phyloP scores from a whole-genome alignment of 2,329 filamentous ascomycete species.

The Cladophialophora bantiana region DNA sequence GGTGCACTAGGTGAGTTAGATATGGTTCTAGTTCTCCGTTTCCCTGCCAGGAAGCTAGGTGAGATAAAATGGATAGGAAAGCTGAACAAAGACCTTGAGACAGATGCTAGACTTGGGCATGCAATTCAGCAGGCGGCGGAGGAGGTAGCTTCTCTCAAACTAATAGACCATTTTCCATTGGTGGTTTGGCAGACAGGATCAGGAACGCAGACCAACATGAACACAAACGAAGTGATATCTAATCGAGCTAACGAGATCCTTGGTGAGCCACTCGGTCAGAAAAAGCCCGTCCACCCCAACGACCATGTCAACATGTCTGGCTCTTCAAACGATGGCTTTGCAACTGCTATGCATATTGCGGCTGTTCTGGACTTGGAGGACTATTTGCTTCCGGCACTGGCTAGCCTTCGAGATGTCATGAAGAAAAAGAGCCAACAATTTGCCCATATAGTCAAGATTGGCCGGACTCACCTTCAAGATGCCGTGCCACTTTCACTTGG shows the following conservation, averaged over 20 bases:
- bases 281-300: slow-evolving; percentile 99
- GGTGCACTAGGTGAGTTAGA: slow-evolving; percentile 19
- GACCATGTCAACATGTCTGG: slow-evolving; percentile 99
- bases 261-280: slow-evolving; percentile 89
- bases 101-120: slow-evolving; percentile 71
- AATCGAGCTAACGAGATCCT: slow-evolving; percentile 98
- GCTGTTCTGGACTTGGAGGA: slow-evolving; percentile 92
- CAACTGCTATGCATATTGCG: slow-evolving; percentile 99
- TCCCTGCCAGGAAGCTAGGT: background rate
- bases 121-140: slow-evolving; percentile 93
- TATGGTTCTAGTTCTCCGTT: background rate
- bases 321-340: slow-evolving; percentile 98
- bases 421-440: slow-evolving; percentile 89
- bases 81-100: background rate
- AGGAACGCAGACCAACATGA: slow-evolving; percentile 99
- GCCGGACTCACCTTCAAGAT: slow-evolving; percentile 95
- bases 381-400: slow-evolving; percentile 80
- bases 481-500: slow-evolving; percentile 93
- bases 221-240: slow-evolving; percentile 99
- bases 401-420: slow-evolving; percentile 80
- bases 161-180: slow-evolving; percentile 95
- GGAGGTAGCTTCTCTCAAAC: slow-evolving; percentile 91
- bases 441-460: slow-evolving; percentile 97
- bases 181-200: slow-evolving; percentile 99
- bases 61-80: background rate